Conservation (phyloP, 208 protist genomes). For the Borovskyia barvae region DNA sequence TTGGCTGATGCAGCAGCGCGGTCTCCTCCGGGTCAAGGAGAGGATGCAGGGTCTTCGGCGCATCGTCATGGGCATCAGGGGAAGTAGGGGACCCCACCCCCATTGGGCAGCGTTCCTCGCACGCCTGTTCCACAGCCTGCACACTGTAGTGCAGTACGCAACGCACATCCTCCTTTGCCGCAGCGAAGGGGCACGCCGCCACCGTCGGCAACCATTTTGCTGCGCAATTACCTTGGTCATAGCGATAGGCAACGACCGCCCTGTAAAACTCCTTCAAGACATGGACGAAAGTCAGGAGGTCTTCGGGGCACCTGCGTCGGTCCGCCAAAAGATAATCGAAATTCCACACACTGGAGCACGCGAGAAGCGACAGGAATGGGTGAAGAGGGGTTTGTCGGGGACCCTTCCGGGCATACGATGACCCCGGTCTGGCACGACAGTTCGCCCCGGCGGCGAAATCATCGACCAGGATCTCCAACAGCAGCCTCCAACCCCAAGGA, state of each 20-base stretch:
- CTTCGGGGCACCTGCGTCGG: not conserved
- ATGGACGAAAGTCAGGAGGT: not conserved
- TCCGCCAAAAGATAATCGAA: slow-evolving; percentile 14
- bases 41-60: slow-evolving; percentile 5
- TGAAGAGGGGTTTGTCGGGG: slow-evolving; percentile 5
- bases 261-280: slow-evolving; percentile 16
- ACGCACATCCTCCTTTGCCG: slow-evolving; percentile 20
- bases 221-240: not conserved
- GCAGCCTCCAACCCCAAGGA: slow-evolving; percentile 38
- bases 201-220: not conserved
- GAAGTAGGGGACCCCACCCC: too few species aligned
- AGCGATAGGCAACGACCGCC: slow-evolving; percentile 4
- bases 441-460: slow-evolving; percentile 3
- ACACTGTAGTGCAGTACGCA: slow-evolving; percentile 18
- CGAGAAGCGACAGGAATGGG: slow-evolving; percentile 47
- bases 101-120: not conserved
- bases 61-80: not conserved
- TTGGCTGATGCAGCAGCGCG: slow-evolving; percentile 16
- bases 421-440: too few species aligned
- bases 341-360: slow-evolving; percentile 39
- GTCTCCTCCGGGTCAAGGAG: slow-evolving; percentile 33
- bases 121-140: not conserved
- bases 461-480: slow-evolving; percentile 51
- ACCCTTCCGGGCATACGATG: too few species aligned
- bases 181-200: not conserved